Base-by-base conservation (phyloP, 805 yeast genomes). In the Candida manassasensis region DNA sequence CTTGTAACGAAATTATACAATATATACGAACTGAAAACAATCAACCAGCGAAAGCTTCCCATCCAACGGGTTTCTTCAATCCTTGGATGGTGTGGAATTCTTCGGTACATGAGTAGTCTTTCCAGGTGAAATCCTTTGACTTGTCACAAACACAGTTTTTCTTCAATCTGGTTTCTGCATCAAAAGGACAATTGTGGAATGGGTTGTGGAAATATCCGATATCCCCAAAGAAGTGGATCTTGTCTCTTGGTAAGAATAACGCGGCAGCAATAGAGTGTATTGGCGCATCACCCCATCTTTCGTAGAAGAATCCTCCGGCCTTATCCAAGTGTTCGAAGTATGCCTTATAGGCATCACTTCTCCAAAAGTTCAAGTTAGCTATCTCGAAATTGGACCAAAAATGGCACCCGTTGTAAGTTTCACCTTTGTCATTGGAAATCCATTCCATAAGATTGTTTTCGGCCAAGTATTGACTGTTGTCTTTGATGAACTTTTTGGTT, bases 221-320 rank as follows among this genome's bases (percentile, higher is more conserved):
- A 51, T 86, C 95, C 40, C 77, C 82, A 55, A 88, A 88, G 70
- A 81, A 39, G 52, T 84, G 94, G 36, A 86, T 63, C 52, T 79
- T 67, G 43, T 75, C 77, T 57, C 73, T 75, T 37, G 82, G 78
- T 59, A 84, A 53, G 65, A 86, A 82, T 44, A 86, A 63, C 6
- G 94, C 68, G 13, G 86, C 95, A 24, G 90, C 95, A 50, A 85
- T 79, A 9, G 93, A 82, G 59, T 85, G 95, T 32, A 85, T 81
- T 19, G 95, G 95, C 18, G 93, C 95, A 59, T 85, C 95, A 50
- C 95, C 94, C 95, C 94, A 84, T 59, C 95, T 73, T 66, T 83
- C 86, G 59, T 85, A 85, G 63, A 82, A 85, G 64, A 85, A 85
- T 9, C 95, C 95, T 56, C 95, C 95, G 13, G 80, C 74, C 44